Evolutionary conservation across 352 stramenopile species (phyloP).

Genomic region (Globisporangium uncinulatum): DNA sequence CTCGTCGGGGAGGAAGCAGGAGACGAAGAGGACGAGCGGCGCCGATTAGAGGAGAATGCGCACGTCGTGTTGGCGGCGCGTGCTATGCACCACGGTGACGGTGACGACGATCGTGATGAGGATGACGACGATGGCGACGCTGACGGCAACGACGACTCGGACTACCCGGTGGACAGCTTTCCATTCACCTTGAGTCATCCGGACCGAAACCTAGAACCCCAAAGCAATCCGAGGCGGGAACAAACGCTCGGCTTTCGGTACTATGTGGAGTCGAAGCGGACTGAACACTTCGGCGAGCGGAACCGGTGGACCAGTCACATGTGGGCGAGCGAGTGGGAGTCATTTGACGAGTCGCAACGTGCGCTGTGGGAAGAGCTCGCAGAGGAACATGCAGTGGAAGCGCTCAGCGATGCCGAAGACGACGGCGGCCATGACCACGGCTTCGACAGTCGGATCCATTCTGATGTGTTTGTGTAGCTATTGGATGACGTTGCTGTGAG

Average conservation of each 20-base stretch:
- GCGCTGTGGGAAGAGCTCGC: constrained; percentile 28
- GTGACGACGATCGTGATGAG: not conserved
- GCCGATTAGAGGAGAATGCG: constrained; percentile 22
- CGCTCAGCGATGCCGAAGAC: constrained; percentile 1
- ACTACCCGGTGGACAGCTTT: constrained; percentile 3
- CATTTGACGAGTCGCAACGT: constrained; percentile 16
- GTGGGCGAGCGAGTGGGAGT: constrained; percentile 23
- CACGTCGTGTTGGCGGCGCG: constrained; percentile 14
- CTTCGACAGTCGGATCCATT: not conserved
- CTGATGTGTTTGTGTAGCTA: not conserved
- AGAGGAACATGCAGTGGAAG: constrained; percentile 7
- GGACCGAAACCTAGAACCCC: not conserved
- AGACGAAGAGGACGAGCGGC: constrained; percentile 12
- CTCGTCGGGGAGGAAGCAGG: constrained; percentile 6
- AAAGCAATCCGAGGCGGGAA: not conserved
- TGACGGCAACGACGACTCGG: not conserved
- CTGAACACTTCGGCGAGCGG: constrained; percentile 8
- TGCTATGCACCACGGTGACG: constrained; percentile 7
- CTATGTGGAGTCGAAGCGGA: constrained; percentile 22
- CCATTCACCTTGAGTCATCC: not conserved
- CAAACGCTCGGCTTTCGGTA: constrained; percentile 18
- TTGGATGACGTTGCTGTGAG: too few relatives aligned
- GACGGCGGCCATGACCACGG: not conserved
- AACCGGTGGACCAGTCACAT: constrained; percentile 19
- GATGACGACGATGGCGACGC: not conserved